A percentile compares a stretch with the other conserved stretches of the same genome.
These are phyloP conservation scores for Curvularia sp. DNA, from an alignment of 2,329 filamentous ascomycete genomes.

Conservation along the genomic window DNA sequence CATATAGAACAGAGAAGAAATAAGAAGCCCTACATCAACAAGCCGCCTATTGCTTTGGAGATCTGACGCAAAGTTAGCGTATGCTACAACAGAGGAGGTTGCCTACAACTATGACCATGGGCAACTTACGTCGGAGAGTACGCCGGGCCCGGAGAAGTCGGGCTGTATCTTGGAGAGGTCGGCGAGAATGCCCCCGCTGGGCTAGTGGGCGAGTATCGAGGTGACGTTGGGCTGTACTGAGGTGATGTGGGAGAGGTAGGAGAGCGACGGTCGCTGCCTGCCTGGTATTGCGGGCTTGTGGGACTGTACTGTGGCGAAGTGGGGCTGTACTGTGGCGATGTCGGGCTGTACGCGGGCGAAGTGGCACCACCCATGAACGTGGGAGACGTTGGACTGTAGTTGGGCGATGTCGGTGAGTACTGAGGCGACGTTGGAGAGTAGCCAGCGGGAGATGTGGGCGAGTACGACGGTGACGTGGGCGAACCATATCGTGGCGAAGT, in stretches of 20 bases:
- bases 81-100: background rate
- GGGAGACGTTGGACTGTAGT: constrained; percentile 58
- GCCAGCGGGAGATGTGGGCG: constrained; percentile 60
- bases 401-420: constrained; percentile 56
- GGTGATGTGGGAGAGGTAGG: constrained; percentile 59
- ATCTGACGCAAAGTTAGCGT: constrained; percentile 39
- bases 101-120: constrained; percentile 37
- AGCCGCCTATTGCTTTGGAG: constrained; percentile 44
- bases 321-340: constrained; percentile 60
- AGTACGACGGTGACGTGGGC: constrained; percentile 64
- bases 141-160: constrained; percentile 43
- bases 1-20: constrained; percentile 39
- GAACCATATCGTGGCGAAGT: constrained; percentile 61
- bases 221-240: constrained; percentile 46
- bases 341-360: constrained; percentile 65
- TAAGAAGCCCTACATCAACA: constrained; percentile 6
- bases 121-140: constrained; percentile 58
- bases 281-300: constrained; percentile 65
- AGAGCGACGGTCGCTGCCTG: constrained; percentile 60
- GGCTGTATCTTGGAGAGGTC: constrained; percentile 52
- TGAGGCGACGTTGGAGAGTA: constrained; percentile 60
- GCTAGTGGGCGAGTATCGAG: constrained; percentile 38
- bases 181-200: constrained; percentile 56
- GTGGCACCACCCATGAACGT: constrained; percentile 29
- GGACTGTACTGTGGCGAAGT: constrained; percentile 76